Evolutionary conservation across 257 asterid genomes (phyloP).

Genomic region (Euphrasia confusa): DNA sequence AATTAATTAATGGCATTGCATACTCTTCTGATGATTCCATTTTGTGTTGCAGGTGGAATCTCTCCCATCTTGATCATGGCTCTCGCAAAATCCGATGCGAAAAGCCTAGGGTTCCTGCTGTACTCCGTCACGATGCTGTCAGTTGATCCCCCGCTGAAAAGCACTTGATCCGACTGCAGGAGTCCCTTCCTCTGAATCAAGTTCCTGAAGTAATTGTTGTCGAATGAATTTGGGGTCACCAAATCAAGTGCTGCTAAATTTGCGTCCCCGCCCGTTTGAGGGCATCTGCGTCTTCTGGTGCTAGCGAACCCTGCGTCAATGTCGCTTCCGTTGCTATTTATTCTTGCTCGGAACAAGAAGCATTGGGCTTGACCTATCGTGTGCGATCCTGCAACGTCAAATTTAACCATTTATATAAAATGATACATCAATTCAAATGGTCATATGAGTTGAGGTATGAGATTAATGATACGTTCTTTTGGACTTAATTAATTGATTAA

Average conservation of each 20-base stretch:
- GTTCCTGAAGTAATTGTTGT: constrained; percentile 37
- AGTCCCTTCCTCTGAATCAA: constrained; percentile 32
- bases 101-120: not conserved
- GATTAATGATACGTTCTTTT: too few species aligned
- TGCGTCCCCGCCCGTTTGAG: constrained; percentile 30
- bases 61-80: not conserved
- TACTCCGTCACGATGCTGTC: not conserved
- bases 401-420: too few species aligned
- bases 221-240: constrained; percentile 45
- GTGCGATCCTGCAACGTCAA: constrained; percentile 29
- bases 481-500: too few species aligned
- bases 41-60: not conserved
- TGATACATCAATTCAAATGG: too few species aligned
- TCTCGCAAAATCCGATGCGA: not conserved
- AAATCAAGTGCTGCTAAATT: constrained; percentile 41
- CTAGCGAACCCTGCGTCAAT: constrained; percentile 36
- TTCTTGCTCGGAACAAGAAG: constrained; percentile 32
- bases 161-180: constrained; percentile 41
- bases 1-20: not conserved
- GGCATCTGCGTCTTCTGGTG: constrained; percentile 32
- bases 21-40: not conserved
- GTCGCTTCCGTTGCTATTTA: constrained; percentile 38
- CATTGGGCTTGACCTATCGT: constrained; percentile 43
- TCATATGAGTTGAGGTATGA: too few species aligned
- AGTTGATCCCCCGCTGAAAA: constrained; percentile 17